These are phyloP conservation scores for Colletotrichum orchidophilum DNA, from an alignment of 2,329 filamentous ascomycete genomes.

Conservation along the genomic window DNA sequence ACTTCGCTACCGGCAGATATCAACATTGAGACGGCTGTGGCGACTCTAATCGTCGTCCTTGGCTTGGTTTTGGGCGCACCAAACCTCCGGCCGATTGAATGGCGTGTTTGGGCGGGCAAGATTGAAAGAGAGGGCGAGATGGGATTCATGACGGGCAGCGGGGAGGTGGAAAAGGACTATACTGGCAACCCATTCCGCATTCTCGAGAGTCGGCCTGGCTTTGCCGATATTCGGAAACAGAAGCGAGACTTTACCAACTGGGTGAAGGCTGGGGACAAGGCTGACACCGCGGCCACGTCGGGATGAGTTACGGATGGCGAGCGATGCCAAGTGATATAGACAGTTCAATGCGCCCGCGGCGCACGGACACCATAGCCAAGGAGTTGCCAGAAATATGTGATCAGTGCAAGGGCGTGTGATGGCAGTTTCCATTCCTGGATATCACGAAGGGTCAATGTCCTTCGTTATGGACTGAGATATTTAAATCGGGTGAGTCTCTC, in stretches of 20 bases:
- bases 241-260: slow-evolving; percentile 82
- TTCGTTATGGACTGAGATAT: neutral
- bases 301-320: neutral
- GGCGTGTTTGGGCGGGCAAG: slow-evolving; percentile 83
- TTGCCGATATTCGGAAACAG: slow-evolving; percentile 87
- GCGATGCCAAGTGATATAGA: neutral
- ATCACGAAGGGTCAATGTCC: neutral
- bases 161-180: slow-evolving; percentile 75
- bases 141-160: slow-evolving; percentile 64
- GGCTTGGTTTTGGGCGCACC: slow-evolving; percentile 84
- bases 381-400: neutral
- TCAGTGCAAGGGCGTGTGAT: neutral
- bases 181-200: slow-evolving; percentile 81
- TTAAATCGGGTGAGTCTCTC: neutral
- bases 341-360: neutral
- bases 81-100: slow-evolving; percentile 84
- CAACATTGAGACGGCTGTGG: slow-evolving; percentile 82
- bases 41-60: slow-evolving; percentile 81
- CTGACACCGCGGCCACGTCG: neutral
- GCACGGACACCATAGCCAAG: neutral
- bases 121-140: slow-evolving; percentile 79
- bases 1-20: slow-evolving; percentile 83
- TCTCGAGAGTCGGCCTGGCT: slow-evolving; percentile 83
- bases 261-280: slow-evolving; percentile 56
- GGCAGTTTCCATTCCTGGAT: neutral